Conservation (phyloP, 1,284 basidiomycete species). For the Ganoderma resinaceum region DNA sequence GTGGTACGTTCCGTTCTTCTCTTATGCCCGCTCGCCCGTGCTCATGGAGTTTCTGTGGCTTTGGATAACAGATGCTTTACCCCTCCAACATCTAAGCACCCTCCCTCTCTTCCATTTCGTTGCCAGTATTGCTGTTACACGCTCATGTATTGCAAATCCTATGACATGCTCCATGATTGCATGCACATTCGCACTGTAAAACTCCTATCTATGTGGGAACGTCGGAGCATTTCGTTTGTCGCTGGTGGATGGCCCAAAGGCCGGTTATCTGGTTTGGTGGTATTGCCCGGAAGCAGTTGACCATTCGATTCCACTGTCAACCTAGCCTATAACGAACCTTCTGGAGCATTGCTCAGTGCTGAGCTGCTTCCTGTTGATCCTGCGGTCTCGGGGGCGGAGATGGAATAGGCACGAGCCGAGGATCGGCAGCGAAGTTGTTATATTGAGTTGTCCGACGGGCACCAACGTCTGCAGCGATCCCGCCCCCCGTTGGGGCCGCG, state of each 20-base stretch:
- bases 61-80: conserved; percentile 53
- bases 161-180: conserved; percentile 49
- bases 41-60: background rate
- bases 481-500: background rate
- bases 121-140: conserved; percentile 48
- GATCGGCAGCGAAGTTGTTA: background rate
- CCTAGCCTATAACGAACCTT: background rate
- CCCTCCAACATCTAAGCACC: conserved; percentile 57
- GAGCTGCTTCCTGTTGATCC: background rate
- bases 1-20: conserved; percentile 67
- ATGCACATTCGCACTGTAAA: conserved; percentile 29
- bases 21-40: background rate
- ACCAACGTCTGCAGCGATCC: background rate
- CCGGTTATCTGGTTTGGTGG: background rate
- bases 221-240: background rate
- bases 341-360: background rate
- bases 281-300: background rate
- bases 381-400: background rate
- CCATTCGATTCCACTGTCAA: background rate
- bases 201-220: conserved; percentile 14
- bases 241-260: background rate
- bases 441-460: background rate
- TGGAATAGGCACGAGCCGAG: background rate
- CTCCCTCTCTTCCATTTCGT: conserved; percentile 30
- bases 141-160: conserved; percentile 49